A percentile compares a stretch with the other conserved stretches of the same genome.
These are phyloP conservation scores for Sporothrix globosa DNA, from an alignment of 2,329 filamentous ascomycete species.

Conservation along the genomic window DNA sequence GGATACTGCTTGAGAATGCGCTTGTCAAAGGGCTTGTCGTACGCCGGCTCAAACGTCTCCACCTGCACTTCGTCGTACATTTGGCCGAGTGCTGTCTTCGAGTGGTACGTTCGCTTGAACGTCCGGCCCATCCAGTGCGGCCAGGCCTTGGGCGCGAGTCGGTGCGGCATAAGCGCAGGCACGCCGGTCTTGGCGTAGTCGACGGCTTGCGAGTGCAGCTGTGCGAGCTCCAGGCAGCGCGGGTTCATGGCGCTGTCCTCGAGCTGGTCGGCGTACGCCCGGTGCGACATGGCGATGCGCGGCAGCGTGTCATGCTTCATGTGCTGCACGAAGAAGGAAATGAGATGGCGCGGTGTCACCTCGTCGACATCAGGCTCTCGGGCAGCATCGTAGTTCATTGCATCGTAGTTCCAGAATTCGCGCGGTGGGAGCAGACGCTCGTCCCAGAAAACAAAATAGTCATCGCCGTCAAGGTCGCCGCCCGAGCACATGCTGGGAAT, in stretches of 20 bases:
- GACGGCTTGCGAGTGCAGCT: conserved; percentile 85
- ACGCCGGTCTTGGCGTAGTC: conserved; percentile 92
- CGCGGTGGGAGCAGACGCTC: conserved; percentile 64
- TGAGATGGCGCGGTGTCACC: conserved; percentile 74
- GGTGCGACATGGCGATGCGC: conserved; percentile 78
- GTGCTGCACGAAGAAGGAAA: conserved; percentile 84
- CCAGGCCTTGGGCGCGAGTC: conserved; percentile 65
- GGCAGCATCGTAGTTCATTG: conserved; percentile 75
- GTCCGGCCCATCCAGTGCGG: conserved; percentile 88
- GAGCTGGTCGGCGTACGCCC: conserved; percentile 72
- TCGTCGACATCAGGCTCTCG: conserved; percentile 60
- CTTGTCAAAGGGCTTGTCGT: conserved; percentile 72
- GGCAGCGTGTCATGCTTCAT: conserved; percentile 88
- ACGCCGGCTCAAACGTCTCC: conserved; percentile 73
- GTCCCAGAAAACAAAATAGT: conserved; percentile 96
- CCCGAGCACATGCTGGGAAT: conserved; percentile 94
- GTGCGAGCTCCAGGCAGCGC: conserved; percentile 73
- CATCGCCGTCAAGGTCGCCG: conserved; percentile 93
- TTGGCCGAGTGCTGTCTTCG: conserved; percentile 71
- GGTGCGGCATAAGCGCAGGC: conserved; percentile 67
- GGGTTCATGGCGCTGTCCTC: conserved; percentile 65
- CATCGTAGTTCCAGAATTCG: conserved; percentile 64
- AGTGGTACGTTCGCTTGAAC: conserved; percentile 62
- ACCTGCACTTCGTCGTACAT: conserved; percentile 76
- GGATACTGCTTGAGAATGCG: conserved; percentile 68